Evolutionary conservation across 75 land plant genomes (phyloP).

Genomic region (Pinus albicaulis): DNA sequence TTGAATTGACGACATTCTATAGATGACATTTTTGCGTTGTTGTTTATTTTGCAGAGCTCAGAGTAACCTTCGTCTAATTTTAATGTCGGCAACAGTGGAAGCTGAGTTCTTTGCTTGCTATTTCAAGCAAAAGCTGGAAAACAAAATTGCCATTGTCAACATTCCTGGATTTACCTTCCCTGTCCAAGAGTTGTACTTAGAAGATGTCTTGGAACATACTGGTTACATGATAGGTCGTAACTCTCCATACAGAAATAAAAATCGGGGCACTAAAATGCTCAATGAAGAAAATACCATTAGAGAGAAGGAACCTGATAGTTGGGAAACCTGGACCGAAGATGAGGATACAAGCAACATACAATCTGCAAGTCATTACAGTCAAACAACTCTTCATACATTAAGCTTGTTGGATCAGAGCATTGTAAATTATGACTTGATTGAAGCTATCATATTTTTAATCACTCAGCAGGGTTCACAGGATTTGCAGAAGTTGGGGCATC

Average conservation of each 20-base stretch:
- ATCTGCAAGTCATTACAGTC: conserved; percentile 15
- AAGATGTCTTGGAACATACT: conserved; percentile 34
- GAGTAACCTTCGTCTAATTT: conserved; percentile 22
- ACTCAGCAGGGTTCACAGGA: conserved; percentile 14
- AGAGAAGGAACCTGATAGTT: conserved; percentile 16
- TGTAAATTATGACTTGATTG: conserved; percentile 34
- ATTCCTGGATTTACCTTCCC: conserved; percentile 41
- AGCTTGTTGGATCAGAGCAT: conserved; percentile 27
- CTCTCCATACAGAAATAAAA: conserved; percentile 19
- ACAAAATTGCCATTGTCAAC: conserved; percentile 7
- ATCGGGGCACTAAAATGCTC: not conserved
- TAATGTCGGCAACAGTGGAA: conserved; percentile 42
- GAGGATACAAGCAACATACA: not conserved
- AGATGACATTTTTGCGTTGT: conserved; percentile 13
- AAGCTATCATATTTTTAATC: conserved; percentile 17
- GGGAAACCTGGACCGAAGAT: conserved; percentile 22
- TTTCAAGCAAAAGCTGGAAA: conserved; percentile 5
- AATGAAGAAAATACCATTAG: not conserved
- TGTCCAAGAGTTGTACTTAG: conserved; percentile 28
- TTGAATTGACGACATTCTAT: not conserved
- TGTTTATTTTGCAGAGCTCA: conserved; percentile 9
- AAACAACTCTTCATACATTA: conserved; percentile 23
- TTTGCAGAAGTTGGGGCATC: conserved; percentile 8
- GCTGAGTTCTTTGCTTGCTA: conserved; percentile 23
- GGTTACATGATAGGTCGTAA: conserved; percentile 33